Conservation (phyloP, 352 stramenopile genomes). For the Phytophthora tentaculata region DNA sequence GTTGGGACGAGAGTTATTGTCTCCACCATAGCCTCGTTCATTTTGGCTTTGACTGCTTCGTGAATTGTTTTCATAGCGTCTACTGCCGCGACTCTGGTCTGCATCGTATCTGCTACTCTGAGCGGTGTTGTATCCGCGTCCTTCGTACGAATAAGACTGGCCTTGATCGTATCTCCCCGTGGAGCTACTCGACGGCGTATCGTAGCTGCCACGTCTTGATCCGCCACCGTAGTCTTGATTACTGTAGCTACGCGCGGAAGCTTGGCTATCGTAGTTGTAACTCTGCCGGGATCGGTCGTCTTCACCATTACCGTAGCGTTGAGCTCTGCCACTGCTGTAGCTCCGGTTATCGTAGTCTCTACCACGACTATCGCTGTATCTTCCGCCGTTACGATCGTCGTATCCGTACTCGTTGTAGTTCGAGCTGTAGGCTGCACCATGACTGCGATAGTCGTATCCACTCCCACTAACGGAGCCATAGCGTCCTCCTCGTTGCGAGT, state of each 20-base stretch:
- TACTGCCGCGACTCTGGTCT: not conserved
- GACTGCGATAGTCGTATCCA: constrained; percentile 13
- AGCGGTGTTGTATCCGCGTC: not conserved
- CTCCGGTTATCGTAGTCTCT: not conserved
- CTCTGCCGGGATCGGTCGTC: not conserved
- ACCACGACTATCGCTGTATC: not conserved
- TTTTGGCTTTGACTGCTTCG: not conserved
- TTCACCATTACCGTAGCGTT: not conserved
- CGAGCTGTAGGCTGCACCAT: constrained; percentile 11
- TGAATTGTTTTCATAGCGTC: constrained; percentile 10
- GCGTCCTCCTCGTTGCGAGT: not conserved
- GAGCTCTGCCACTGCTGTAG: not conserved
- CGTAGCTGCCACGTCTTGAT: constrained; percentile 2
- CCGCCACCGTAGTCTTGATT: constrained; percentile 5
- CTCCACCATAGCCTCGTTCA: not conserved
- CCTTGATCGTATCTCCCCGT: constrained; percentile 14
- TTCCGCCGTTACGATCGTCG: not conserved
- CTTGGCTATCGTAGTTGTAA: not conserved
- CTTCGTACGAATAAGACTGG: not conserved
- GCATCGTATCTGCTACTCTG: not conserved
- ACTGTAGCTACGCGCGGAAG: not conserved
- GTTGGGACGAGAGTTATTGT: not conserved
- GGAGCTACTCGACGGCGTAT: constrained; percentile 11
- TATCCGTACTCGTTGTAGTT: not conserved
- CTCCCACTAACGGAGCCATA: not conserved